Evolutionary conservation across 805 yeast genomes (phyloP), one percentile per base, ranked within the genome.

Genomic region (Metschnikowia henanensis): DNA sequence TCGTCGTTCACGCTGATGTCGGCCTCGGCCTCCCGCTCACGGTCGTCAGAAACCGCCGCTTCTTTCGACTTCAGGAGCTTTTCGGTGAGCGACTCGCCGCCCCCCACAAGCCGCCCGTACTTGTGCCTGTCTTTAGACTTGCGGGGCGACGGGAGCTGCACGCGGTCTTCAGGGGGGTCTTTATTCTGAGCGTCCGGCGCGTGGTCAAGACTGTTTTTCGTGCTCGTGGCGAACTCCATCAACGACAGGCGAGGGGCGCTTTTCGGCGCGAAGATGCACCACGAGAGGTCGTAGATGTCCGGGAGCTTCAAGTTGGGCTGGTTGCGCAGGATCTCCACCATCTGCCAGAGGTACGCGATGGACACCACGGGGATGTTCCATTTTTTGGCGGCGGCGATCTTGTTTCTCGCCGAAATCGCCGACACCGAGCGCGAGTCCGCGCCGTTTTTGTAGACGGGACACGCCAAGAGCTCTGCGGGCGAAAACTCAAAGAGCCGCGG

Each of bases 321-420:
- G 15, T 39, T 41, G 20, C 47, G 46, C 47, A 52, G 55, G 9
- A 31, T 33, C 39, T 72, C 68, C 23, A 77, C 55, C 6, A 72
- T 60, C 49, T 79, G 80, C 78, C 84, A 80, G 4, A 82, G 41
- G 49, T 70, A 82, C 0, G 79, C 75, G 2, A 76, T 46, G 0
- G 84, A 74, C 0, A 79, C 75, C n/a, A 82, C 73, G 0, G 87
- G 87, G 10, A 81, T 73, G 23, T 62, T 56, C 78, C 84, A 77
- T 25, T 64, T 63, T 46, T 78, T 79, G 1, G 85, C 82, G 25
- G 84, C 85, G 39, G 66, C 64, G 36, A 82, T 71, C 52, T 82
- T 82, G 44, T 70, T 76, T 41, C 68, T 75, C 3, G 83, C 71
- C 1, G 83, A 70, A 7, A 69, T 58, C 2, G 65, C 44, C 28